Conservation (phyloP, 148 eudicot species). For the Polygonum maritimum region DNA sequence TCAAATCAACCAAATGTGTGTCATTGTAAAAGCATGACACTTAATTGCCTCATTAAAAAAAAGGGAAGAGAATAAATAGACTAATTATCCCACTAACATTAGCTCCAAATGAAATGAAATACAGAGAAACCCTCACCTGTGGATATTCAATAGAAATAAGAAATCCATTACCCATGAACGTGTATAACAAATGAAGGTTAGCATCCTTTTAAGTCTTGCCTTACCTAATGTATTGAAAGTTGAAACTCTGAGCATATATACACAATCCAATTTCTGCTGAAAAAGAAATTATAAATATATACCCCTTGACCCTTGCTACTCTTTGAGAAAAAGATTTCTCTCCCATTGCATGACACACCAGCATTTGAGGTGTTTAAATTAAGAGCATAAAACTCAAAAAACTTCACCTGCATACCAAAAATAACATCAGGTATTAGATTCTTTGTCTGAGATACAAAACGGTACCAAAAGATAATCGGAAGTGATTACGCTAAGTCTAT, state of each 20-base stretch:
- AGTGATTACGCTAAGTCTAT: no score
- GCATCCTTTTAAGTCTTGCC: background rate
- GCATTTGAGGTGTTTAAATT: slow-evolving; percentile 77
- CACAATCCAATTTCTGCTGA: background rate
- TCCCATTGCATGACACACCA: slow-evolving; percentile 83
- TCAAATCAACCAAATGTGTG: background rate
- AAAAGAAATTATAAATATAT: slow-evolving; percentile 1
- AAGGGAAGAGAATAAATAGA: background rate
- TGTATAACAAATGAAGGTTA: slow-evolving; percentile 18
- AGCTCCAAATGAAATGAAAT: background rate
- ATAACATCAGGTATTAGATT: background rate
- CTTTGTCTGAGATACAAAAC: no score
- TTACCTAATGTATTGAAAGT: background rate
- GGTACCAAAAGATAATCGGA: no score
- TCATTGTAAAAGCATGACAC: background rate
- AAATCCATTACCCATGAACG: slow-evolving; percentile 52
- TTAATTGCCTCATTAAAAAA: background rate
- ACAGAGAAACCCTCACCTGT: slow-evolving; percentile 41
- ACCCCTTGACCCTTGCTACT: slow-evolving; percentile 49
- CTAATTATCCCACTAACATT: background rate
- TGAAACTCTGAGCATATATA: background rate
- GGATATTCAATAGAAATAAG: slow-evolving; percentile 84
- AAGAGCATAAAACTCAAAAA: slow-evolving; percentile 85
- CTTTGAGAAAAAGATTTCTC: slow-evolving; percentile 65
- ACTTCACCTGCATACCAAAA: slow-evolving; percentile 43